Base-by-base conservation (phyloP, 1,139 yeast species). In the Candida sp. region DNA sequence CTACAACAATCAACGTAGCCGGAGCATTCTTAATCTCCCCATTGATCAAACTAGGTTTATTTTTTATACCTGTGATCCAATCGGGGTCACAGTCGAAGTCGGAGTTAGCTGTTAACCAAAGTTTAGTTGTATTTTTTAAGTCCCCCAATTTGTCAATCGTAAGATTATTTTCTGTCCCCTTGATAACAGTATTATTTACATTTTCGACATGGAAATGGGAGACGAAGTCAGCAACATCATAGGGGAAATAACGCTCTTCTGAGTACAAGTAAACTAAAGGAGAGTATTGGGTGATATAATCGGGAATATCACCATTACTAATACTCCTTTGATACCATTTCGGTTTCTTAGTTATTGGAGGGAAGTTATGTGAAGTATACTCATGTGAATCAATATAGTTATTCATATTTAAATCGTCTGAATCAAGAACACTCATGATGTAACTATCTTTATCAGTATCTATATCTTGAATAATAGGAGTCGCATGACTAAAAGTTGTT, bases 221-320 rank as follows among this genome's bases (percentile, higher is more conserved):
- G 9, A 88, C 91, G 60, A 64, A 93, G 36, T 85, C 79, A 40
- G 72, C 75, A 38, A 90, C 76, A 56, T 89, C 95, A 52, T 88
- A 88, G 0, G 99, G 99, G 50, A 86, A 68, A 60, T 90, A 93
- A 45, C 73, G 67, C 56, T 93, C 99, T 58, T 93, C 99, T 1
- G 95, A 84, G 66, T 91, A 91, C 22, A 93, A 69, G 58, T 88
- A 89, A 2, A 93, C 93, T 44, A 83, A 65, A 0, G 99, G 98
- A 4, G 93, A 81, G 58, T 81, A 77, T 40, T 85, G 84, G 1
- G 81, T 55, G 1, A 87, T 85, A 61, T 83, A 93, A n/a, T 68
- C 68, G 0, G 98, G 99, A 4, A 91, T 75, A 44, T 77, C 81
- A 0, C 88, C 88, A 37, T 70, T 66, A 33, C 57, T 50, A 12